phyloP scores from a whole-genome alignment of 2,329 filamentous ascomycete genomes.

The Stachybotrys echinatus region DNA sequence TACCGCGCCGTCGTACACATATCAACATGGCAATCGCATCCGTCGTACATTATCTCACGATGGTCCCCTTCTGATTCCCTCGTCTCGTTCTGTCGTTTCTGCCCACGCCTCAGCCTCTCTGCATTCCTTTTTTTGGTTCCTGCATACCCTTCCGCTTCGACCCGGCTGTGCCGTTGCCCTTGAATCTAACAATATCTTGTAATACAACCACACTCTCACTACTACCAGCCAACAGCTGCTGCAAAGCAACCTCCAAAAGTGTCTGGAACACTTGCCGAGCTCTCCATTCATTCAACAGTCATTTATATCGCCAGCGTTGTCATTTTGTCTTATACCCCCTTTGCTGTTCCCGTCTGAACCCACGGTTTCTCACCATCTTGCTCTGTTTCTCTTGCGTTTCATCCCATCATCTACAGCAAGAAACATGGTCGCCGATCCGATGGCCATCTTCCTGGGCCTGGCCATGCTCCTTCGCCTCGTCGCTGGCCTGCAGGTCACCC shows the following conservation, averaged over 20 bases:
- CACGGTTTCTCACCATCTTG: not conserved
- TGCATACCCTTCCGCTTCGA: not conserved
- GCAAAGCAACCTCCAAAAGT: not conserved
- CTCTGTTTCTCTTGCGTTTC: not conserved
- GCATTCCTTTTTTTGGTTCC: not conserved
- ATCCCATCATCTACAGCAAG: not conserved
- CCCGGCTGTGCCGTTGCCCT: not conserved
- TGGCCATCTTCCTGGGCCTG: conserved; percentile 3
- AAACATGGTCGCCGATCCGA: not conserved
- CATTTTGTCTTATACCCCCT: not conserved
- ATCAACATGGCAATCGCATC: not conserved
- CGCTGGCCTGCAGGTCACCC: conserved; percentile 43
- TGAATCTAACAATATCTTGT: conserved; percentile 1
- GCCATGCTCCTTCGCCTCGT: conserved; percentile 13
- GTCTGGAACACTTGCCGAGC: not conserved
- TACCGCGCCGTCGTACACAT: no score
- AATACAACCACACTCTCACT: not conserved
- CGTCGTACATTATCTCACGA: not conserved
- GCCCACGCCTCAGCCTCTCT: not conserved
- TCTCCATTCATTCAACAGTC: no score
- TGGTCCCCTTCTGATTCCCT: not conserved
- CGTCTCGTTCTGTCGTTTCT: no score
- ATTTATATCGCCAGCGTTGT: no score
- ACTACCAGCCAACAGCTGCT: not conserved
- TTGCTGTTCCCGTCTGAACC: not conserved